Base-by-base conservation (phyloP, 2,329 filamentous ascomycete species). In the Xylaria sp. region DNA sequence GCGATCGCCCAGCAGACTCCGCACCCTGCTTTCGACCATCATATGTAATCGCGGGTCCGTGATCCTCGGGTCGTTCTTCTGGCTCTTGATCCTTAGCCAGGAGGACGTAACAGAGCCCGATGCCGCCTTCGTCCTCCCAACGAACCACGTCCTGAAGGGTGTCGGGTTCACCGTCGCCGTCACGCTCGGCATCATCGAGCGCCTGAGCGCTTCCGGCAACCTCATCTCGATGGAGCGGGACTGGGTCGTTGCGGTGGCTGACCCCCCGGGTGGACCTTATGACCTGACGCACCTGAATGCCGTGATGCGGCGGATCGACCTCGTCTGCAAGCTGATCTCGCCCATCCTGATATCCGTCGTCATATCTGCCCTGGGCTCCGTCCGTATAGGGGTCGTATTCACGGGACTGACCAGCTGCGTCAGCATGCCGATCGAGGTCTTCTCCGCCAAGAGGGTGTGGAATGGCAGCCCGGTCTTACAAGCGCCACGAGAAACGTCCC, bases 221-320 rank as follows among this genome's bases (percentile, higher is more conserved):
- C 68, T 75, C 50, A 70, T 78, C 4, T 75, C 75, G 1, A 77
- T 79, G 72, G 76, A 78, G 63, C 67, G 76, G 17, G 76, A 79
- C 59, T 79, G 76, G 75, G 70, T 77, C 11, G 64, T 71, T 24
- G 64, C 68, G 16, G 71, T 71, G n/a, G 70, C 71, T 8, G 64
- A 68, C 26, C 65, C 69, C 1, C 53, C 61, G 40, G 69, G 68
- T 0, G 52, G 62, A 13, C 54, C 64, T 4, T 75, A 75, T 50
- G 71, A 75, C 45, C 63, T 76, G 24, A 76, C 74, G 1, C 69
- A 65, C 52, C 56, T 83, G 2, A 84, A 84, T 62, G 75, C 81
- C 1, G 73, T 74, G 8, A 84, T 84, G 80, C 72, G 81, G 50
- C 72, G 80, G 7, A 84, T 85, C 55, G 82, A 85, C 58, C 72